phyloP scores from a whole-genome alignment of 1,284 basidiomycete species.

The Entoloma clypeatum region DNA sequence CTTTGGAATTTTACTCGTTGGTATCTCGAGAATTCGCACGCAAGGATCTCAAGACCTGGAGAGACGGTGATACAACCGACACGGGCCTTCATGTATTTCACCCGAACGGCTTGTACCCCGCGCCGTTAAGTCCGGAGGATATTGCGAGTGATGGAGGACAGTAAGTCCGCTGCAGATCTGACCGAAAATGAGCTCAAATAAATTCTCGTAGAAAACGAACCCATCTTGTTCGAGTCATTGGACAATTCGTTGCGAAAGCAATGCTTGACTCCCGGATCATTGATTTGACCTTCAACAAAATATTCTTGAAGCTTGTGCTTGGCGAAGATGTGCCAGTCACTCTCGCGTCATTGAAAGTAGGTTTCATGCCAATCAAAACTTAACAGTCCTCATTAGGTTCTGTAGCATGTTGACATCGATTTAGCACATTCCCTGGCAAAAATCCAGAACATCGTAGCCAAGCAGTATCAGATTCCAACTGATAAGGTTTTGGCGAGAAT shows the following conservation, averaged over 20 bases:
- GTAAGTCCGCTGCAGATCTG: slow-evolving; percentile 39
- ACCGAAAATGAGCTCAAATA: slow-evolving; percentile 4
- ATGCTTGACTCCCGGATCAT: slow-evolving; percentile 97
- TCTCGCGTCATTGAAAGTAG: slow-evolving; percentile 76
- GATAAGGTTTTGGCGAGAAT: slow-evolving; percentile 48
- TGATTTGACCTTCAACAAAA: slow-evolving; percentile 89
- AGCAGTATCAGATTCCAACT: slow-evolving; percentile 33
- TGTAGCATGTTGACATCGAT: slow-evolving; percentile 74
- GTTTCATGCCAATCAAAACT: slow-evolving; percentile 20
- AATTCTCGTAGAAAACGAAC: slow-evolving; percentile 58
- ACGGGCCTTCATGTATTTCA: slow-evolving; percentile 73
- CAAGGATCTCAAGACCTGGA: slow-evolving; percentile 86
- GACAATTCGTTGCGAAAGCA: slow-evolving; percentile 97
- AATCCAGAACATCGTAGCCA: slow-evolving; percentile 58
- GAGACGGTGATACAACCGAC: slow-evolving; percentile 71
- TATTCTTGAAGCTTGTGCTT: slow-evolving; percentile 87
- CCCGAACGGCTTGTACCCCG: slow-evolving; percentile 85
- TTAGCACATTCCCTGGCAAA: slow-evolving; percentile 85
- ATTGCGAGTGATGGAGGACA: slow-evolving; percentile 65
- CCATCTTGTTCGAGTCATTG: slow-evolving; percentile 85
- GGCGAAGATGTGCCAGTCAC: slow-evolving; percentile 82
- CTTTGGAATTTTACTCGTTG: slow-evolving; percentile 96
- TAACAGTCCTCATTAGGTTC: neutral
- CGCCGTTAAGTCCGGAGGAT: slow-evolving; percentile 69
- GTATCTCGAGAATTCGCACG: slow-evolving; percentile 92